A percentile compares a stretch with the other conserved stretches of the same genome.
Evolutionary conservation across 2,329 filamentous ascomycete genomes (phyloP).

Genomic region (Diplodia mutila): DNA sequence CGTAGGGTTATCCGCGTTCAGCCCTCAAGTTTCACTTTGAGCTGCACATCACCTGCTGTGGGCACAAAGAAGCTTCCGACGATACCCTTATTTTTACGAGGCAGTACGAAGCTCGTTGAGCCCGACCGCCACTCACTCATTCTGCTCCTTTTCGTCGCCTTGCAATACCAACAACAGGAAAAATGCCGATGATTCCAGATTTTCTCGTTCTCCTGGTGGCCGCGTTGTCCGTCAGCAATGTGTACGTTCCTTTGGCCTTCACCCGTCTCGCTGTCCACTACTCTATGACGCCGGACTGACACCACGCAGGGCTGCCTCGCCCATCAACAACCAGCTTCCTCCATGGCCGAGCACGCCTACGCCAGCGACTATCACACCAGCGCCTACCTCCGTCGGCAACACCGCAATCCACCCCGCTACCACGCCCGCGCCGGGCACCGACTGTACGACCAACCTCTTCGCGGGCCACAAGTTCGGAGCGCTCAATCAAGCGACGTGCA

Average conservation of each 20-base stretch:
- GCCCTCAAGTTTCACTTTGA: neutral
- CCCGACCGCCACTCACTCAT: too few relatives aligned
- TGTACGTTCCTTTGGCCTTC: neutral
- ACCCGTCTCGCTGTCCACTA: neutral
- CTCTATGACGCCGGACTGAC: neutral
- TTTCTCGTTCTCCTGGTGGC: neutral
- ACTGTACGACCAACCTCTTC: constrained; percentile 15
- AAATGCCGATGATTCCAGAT: neutral
- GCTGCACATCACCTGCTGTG: neutral
- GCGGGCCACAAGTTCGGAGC: constrained; percentile 20
- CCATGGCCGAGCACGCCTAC: neutral
- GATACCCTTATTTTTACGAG: constrained; percentile 4
- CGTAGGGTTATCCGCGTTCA: neutral
- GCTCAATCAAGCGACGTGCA: constrained; percentile 33
- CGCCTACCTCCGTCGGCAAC: neutral
- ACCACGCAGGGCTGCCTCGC: neutral
- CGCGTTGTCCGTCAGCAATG: constrained; percentile 1
- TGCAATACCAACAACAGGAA: neutral
- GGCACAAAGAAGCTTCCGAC: neutral
- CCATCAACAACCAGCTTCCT: neutral
- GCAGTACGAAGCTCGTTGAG: neutral
- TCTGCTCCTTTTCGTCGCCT: neutral
- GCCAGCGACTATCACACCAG: neutral
- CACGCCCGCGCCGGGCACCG: neutral
- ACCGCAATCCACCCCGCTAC: neutral